Conservation (phyloP, 2,329 filamentous ascomycete species). For the Cladophialophora psammophila region DNA sequence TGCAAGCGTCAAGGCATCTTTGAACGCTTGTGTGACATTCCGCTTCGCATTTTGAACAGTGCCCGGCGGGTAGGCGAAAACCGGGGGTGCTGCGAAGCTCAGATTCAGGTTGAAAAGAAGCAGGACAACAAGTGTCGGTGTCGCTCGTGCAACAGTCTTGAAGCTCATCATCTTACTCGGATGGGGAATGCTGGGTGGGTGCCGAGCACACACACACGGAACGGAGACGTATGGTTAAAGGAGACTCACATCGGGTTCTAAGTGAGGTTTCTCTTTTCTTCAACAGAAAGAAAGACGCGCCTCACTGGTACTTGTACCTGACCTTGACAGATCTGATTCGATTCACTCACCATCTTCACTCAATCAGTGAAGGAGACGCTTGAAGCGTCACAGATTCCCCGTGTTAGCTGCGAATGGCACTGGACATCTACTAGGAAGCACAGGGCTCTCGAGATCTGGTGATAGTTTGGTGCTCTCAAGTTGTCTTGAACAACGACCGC, state of each 20-base stretch:
- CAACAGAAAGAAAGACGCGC: neutral
- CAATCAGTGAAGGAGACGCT: neutral
- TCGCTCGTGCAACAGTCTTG: neutral
- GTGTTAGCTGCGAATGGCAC: neutral
- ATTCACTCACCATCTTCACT: conserved; percentile 2
- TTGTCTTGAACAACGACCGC: neutral
- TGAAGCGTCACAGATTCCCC: neutral
- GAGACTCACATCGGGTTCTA: neutral
- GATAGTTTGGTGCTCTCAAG: neutral
- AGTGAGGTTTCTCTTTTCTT: neutral
- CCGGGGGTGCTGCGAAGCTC: neutral
- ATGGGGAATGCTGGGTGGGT: neutral
- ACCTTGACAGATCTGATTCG: neutral
- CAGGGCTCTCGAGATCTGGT: neutral
- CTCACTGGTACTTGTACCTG: neutral
- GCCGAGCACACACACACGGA: neutral
- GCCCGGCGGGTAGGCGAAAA: neutral
- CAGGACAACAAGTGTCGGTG: neutral
- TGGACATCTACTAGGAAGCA: neutral
- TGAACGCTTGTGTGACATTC: conserved; percentile 13
- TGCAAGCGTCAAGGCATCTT: conserved; percentile 23
- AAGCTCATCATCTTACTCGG: neutral
- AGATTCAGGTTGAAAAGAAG: conserved; percentile 9
- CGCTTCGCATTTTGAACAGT: neutral
- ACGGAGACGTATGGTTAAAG: neutral